A percentile compares a stretch with the other conserved stretches of the same genome.
Conservation (phyloP, 2,329 filamentous ascomycete genomes). For the Aspergillus hortae region DNA sequence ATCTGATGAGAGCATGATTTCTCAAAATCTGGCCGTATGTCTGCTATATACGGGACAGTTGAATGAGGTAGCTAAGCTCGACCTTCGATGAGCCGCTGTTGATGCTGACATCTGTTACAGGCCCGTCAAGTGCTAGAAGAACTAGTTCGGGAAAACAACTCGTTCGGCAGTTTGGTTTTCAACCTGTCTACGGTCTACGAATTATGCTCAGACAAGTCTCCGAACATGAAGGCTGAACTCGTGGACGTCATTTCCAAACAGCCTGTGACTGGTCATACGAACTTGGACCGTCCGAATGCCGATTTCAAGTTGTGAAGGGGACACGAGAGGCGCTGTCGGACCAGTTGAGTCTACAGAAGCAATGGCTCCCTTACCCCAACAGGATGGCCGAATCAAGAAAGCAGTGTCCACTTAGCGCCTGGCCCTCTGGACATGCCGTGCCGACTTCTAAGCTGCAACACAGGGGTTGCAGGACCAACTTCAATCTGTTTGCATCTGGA, state of each 20-base stretch:
- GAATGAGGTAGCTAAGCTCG: constrained; percentile 55
- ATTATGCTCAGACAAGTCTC: constrained; percentile 75
- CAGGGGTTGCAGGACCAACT: too few species aligned
- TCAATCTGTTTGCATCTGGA: too few species aligned
- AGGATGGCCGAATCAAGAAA: too few species aligned
- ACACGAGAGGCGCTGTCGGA: too few species aligned
- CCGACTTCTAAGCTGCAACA: too few species aligned
- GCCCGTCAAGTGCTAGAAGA: constrained; percentile 65
- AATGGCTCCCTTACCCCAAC: too few species aligned
- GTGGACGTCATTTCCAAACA: constrained; percentile 65
- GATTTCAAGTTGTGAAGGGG: constrained; percentile 68
- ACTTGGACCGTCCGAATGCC: constrained; percentile 67
- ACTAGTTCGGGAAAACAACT: constrained; percentile 59
- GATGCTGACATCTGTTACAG: constrained; percentile 33
- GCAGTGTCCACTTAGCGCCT: too few species aligned
- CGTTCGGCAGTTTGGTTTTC: constrained; percentile 78
- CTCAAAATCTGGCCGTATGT: constrained; percentile 80
- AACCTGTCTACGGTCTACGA: constrained; percentile 92
- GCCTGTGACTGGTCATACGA: constrained; percentile 51
- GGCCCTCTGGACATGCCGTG: too few species aligned
- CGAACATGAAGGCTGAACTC: constrained; percentile 65
- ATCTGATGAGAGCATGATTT: constrained; percentile 63
- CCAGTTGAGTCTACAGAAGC: too few species aligned
- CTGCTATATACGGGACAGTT: constrained; percentile 77
- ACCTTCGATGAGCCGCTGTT: not conserved